A percentile compares a stretch with the other conserved stretches of the same genome.
Conservation (phyloP, 2,329 filamentous ascomycete species). For the Cladosporium oxysporum region DNA sequence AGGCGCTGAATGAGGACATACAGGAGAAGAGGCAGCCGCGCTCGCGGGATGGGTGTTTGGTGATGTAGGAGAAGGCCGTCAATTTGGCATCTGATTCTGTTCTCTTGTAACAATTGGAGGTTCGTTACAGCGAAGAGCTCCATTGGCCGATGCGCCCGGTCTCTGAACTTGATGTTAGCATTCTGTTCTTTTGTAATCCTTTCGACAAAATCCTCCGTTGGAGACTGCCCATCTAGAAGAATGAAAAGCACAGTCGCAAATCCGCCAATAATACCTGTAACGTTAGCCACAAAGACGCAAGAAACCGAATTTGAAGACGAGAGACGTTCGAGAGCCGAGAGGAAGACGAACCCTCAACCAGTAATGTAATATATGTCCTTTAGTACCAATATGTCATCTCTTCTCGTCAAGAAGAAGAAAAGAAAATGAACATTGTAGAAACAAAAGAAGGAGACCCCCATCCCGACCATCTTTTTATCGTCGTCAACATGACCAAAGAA, state of each 20-base stretch:
- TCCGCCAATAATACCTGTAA: neutral
- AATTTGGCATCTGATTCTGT: neutral
- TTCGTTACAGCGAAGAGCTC: neutral
- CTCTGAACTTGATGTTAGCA: neutral
- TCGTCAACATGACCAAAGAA: neutral
- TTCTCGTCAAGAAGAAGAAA: neutral
- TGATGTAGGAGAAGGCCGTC: neutral
- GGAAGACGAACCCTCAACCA: neutral
- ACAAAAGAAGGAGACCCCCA: neutral
- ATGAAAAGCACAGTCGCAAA: neutral
- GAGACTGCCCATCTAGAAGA: neutral
- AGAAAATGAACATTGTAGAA: neutral
- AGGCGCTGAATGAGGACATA: neutral
- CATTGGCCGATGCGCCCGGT: neutral
- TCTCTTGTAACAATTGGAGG: neutral
- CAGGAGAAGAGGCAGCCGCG: neutral
- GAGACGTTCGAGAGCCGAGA: neutral
- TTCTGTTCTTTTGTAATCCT: neutral
- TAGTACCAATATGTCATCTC: neutral
- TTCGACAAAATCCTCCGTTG: neutral
- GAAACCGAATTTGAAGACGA: neutral
- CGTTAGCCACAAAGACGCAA: neutral
- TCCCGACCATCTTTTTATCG: neutral
- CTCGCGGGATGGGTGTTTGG: neutral
- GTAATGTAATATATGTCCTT: neutral